Conservation (phyloP, 148 eudicot species). For the Amaranthus cruentus region DNA sequence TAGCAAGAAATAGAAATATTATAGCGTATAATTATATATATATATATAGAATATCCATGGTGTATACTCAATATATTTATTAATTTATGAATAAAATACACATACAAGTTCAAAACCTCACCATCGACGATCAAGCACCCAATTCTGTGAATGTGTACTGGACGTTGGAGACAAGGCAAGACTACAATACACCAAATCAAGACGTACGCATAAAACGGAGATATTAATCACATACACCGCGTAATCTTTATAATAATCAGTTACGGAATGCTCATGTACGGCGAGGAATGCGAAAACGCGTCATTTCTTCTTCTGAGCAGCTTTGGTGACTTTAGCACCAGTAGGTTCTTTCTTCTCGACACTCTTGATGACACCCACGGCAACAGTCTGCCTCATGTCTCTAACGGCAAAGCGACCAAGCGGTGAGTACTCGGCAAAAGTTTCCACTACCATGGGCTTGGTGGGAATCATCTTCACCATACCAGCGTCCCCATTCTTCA, state of each 20-base stretch:
- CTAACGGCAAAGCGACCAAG: constrained; percentile 44
- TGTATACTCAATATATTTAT: no score
- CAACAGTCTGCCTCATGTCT: constrained; percentile 46
- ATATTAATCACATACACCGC: neutral
- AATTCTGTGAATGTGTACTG: constrained; percentile 24
- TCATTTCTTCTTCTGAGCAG: constrained; percentile 32
- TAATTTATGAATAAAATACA: no score
- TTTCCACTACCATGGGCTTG: constrained; percentile 51
- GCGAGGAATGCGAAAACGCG: neutral
- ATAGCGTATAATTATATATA: no score
- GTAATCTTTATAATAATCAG: neutral
- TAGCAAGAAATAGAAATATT: no score
- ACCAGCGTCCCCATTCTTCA: constrained; percentile 46
- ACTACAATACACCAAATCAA: constrained; percentile 8
- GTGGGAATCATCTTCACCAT: constrained; percentile 43
- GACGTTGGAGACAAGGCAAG: constrained; percentile 9
- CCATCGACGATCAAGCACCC: constrained; percentile 40
- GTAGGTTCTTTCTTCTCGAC: constrained; percentile 37
- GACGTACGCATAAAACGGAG: neutral
- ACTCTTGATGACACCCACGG: constrained; percentile 37
- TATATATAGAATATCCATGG: no score
- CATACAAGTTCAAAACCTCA: constrained; percentile 7
- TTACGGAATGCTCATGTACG: neutral
- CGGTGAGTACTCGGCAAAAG: constrained; percentile 38
- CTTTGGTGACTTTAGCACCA: constrained; percentile 34